Evolutionary conservation across 2,329 filamentous ascomycete genomes (phyloP), one percentile per base, ranked within the genome.

Genomic region (Alternaria viburni): DNA sequence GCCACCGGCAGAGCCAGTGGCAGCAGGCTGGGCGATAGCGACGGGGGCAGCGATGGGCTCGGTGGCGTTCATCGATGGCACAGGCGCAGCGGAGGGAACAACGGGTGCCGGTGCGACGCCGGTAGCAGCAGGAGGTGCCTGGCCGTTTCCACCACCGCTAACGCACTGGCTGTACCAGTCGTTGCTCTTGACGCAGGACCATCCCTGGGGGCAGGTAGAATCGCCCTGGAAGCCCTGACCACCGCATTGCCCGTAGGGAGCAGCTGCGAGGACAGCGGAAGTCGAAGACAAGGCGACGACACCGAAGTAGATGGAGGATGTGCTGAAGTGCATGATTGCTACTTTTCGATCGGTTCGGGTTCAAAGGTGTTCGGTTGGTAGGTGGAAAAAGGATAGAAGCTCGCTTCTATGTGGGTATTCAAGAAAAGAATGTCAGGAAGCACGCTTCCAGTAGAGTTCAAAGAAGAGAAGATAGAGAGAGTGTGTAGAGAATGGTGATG

Each of bases 81-180:
- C 45, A 15, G 68, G 59, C 17, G 55, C 57, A 15, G 57, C 45
- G 10, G 60, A 61, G 3, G 58, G 59, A 45, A 45, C 21, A 26
- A 50, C 47, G 23, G 67, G 64, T 28, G 58, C 55, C 5, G 57
- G 45, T 7, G 41, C 51, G 10, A 46, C 57, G 11, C 30, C 43
- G 32, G 61, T 57, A 10, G 28, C 25, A 43, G 30, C 30, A 54
- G 61, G 54, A 32, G 66, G 61, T 47, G 43, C 46, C 43, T 44
- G 54, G 12, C 30, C 56, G 17, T 41, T 26, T 17, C 41, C 57
- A 21, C 47, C 50, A 19, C 64, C 69, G 13, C 55, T 60, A 17
- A 74, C 46, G 65, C 83, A 85, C 75, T 85, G 83, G 45, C 71
- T 80, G 75, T 85, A 85, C 69, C 80, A 85, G 3, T 77, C 73